These are phyloP conservation scores for Firmiana major DNA, from an alignment of 345 rosid genomes.

Conservation along the genomic window DNA sequence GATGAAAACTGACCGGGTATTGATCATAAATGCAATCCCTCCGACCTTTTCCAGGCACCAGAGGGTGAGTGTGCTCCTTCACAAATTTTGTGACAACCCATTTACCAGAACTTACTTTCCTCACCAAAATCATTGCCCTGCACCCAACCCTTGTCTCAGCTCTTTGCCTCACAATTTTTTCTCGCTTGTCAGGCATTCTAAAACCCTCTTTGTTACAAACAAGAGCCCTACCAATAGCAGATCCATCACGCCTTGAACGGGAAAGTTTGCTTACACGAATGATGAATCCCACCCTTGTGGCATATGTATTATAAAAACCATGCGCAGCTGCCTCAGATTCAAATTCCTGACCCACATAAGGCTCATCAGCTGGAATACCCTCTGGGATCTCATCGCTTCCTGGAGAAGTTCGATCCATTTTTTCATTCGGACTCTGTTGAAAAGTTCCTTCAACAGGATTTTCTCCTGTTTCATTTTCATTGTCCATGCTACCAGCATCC, in stretches of 20 bases:
- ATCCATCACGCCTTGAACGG: slow-evolving; percentile 90
- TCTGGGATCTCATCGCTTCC: slow-evolving; percentile 30
- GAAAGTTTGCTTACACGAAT: slow-evolving; percentile 99
- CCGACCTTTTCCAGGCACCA: slow-evolving; percentile 86
- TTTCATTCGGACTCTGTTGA: slow-evolving; percentile 37
- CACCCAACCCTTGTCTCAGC: slow-evolving; percentile 98
- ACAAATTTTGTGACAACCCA: slow-evolving; percentile 92
- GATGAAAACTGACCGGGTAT: slow-evolving; percentile 75
- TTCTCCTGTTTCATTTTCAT: slow-evolving; percentile 47
- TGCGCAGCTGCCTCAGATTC: slow-evolving; percentile 94
- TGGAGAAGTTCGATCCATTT: slow-evolving; percentile 41
- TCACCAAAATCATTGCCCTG: slow-evolving; percentile 96
- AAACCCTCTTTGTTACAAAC: slow-evolving; percentile 97
- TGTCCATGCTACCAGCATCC: slow-evolving; percentile 32
- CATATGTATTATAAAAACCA: slow-evolving; percentile 87
- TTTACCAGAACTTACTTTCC: slow-evolving; percentile 85
- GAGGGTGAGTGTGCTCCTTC: slow-evolving; percentile 84
- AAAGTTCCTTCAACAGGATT: slow-evolving; percentile 44
- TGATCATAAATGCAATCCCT: slow-evolving; percentile 93
- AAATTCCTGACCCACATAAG: slow-evolving; percentile 81
- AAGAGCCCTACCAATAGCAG: slow-evolving; percentile 93
- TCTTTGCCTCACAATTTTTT: slow-evolving; percentile 90
- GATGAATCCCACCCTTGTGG: slow-evolving; percentile 75
- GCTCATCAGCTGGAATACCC: slow-evolving; percentile 54
- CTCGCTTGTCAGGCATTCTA: slow-evolving; percentile 89